These are phyloP conservation scores for Aphanocladium album DNA, from an alignment of 2,329 filamentous ascomycete species.

Conservation along the genomic window DNA sequence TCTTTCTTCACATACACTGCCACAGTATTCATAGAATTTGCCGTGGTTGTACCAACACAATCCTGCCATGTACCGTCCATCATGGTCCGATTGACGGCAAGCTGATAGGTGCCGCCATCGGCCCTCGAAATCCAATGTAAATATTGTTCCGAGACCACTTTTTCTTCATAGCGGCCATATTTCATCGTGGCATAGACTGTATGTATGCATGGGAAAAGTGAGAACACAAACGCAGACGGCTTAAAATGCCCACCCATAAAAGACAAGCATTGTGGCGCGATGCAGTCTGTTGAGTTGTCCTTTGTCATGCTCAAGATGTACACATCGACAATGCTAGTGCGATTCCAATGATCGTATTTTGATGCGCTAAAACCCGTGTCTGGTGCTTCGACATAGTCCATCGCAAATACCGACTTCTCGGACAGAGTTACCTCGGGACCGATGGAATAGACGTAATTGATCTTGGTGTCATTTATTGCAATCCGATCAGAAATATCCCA, in stretches of 20 bases:
- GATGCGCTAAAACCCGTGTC: not conserved
- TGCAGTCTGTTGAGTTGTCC: conserved; percentile 1
- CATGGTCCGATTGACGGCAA: not conserved
- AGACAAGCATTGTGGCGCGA: not conserved
- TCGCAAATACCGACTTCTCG: not conserved
- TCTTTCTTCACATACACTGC: not conserved
- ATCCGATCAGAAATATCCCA: conserved; percentile 6
- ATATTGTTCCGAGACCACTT: not conserved
- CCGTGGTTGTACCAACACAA: not conserved
- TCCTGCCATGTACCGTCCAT: not conserved
- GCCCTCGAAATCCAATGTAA: not conserved
- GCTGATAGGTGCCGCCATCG: not conserved
- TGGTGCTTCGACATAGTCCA: not conserved
- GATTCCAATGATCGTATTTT: not conserved
- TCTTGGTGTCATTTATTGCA: too few species aligned
- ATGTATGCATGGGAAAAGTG: not conserved
- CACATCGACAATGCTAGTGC: not conserved
- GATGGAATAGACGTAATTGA: not conserved
- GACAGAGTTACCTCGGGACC: not conserved
- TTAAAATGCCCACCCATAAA: not conserved
- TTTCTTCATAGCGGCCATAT: not conserved
- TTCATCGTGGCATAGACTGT: not conserved
- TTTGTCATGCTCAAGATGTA: not conserved
- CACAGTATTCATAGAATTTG: not conserved
- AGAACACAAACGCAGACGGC: not conserved